These are phyloP conservation scores for Meyerozyma guilliermondii DNA, from an alignment of 1,139 yeast genomes.

Conservation along the genomic window DNA sequence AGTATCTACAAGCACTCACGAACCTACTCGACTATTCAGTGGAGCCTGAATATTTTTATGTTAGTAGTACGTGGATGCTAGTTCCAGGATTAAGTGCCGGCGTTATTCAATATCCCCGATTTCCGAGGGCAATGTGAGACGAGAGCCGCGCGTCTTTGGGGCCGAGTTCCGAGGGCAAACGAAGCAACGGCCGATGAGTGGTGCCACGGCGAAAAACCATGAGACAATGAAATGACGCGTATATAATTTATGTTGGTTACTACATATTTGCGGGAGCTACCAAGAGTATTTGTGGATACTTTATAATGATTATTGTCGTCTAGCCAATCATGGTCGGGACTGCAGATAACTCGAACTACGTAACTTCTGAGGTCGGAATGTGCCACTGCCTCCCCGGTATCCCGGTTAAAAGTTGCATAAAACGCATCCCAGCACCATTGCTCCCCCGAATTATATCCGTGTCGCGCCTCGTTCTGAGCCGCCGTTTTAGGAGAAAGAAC, in stretches of 20 bases:
- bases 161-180: background rate
- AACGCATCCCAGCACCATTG: background rate
- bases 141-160: constrained; percentile 1
- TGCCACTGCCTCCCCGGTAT: background rate
- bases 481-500: too few species aligned
- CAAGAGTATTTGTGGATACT: too few species aligned
- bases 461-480: background rate
- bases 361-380: background rate
- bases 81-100: constrained; percentile 1
- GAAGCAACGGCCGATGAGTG: background rate
- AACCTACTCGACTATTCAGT: background rate
- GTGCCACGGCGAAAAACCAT: background rate
- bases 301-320: too few species aligned
- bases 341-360: background rate
- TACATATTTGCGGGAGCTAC: too few species aligned
- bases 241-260: background rate
- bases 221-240: background rate
- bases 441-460: background rate
- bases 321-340: too few species aligned
- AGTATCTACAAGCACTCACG: background rate
- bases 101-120: background rate
- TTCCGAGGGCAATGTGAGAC: constrained; percentile 2
- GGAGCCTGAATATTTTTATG: background rate
- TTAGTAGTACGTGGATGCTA: background rate
- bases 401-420: background rate